Evolutionary conservation across 2,329 filamentous ascomycete genomes (phyloP).

Genomic region (Ceratocystis huliohia): DNA sequence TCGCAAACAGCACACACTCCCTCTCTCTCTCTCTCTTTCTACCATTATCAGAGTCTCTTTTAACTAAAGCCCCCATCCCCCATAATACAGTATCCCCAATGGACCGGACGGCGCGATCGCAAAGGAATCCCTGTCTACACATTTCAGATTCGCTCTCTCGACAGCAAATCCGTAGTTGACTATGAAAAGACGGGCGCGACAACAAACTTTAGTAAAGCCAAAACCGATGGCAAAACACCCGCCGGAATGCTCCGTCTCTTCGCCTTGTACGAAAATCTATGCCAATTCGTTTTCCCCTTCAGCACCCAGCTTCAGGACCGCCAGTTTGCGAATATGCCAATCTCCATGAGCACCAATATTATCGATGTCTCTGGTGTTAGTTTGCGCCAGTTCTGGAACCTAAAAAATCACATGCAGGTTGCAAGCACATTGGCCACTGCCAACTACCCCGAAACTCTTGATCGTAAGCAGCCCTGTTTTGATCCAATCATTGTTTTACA

Average conservation of each 20-base stretch:
- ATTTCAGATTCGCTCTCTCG: conserved; percentile 72
- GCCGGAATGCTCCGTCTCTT: conserved; percentile 74
- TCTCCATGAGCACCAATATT: conserved; percentile 87
- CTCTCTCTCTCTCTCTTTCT: not conserved
- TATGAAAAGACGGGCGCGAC: conserved; percentile 58
- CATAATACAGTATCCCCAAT: conserved; percentile 67
- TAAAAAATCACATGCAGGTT: conserved; percentile 88
- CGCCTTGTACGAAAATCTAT: conserved; percentile 86
- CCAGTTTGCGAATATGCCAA: conserved; percentile 64
- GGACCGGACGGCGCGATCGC: conserved; percentile 77
- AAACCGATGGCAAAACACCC: conserved; percentile 52
- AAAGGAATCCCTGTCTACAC: conserved; percentile 87
- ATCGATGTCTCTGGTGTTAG: conserved; percentile 83
- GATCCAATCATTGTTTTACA: not conserved
- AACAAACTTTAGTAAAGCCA: conserved; percentile 46
- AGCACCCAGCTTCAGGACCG: conserved; percentile 64
- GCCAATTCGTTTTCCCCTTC: conserved; percentile 72
- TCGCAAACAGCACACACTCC: not conserved
- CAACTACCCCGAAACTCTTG: conserved; percentile 88
- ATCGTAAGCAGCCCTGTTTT: conserved; percentile 51
- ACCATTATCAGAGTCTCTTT: not conserved
- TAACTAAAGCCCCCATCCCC: not conserved
- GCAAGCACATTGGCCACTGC: conserved; percentile 79
- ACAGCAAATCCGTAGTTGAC: conserved; percentile 64
- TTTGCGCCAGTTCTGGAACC: conserved; percentile 88